Evolutionary conservation across 2,329 filamentous ascomycete species (phyloP).

Genomic region (Aspergillus viridinutans): DNA sequence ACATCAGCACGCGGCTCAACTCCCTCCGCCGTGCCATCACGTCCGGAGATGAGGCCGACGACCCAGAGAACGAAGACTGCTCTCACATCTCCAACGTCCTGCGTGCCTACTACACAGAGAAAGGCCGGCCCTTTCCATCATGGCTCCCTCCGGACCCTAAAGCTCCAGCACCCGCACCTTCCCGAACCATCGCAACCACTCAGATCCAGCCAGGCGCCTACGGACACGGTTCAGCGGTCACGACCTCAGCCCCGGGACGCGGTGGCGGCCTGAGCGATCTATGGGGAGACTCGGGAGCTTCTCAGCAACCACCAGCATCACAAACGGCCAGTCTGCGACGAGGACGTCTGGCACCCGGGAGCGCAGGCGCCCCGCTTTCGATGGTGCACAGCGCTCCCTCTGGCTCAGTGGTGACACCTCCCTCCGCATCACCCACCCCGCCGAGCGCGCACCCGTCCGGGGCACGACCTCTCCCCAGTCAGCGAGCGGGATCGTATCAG

Average conservation of each 20-base stretch:
- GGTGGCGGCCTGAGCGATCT: slow-evolving; percentile 53
- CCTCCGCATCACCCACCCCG: slow-evolving; percentile 23
- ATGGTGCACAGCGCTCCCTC: slow-evolving; percentile 21
- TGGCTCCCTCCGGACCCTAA: slow-evolving; percentile 94
- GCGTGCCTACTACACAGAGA: slow-evolving; percentile 87
- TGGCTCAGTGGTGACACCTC: slow-evolving; percentile 17
- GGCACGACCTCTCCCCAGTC: slow-evolving; percentile 64
- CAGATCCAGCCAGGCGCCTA: slow-evolving; percentile 47
- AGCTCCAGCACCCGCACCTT: slow-evolving; percentile 52
- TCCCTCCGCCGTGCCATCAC: slow-evolving; percentile 49
- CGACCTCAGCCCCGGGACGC: slow-evolving; percentile 26
- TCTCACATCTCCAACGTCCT: slow-evolving; percentile 92
- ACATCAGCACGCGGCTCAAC: slow-evolving; percentile 55
- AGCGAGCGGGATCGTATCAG: slow-evolving; percentile 72
- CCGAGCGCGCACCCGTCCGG: slow-evolving; percentile 23
- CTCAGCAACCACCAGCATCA: slow-evolving; percentile 22
- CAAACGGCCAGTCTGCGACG: slow-evolving; percentile 39
- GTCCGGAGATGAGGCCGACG: slow-evolving; percentile 39
- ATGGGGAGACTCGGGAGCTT: slow-evolving; percentile 47
- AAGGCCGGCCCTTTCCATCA: slow-evolving; percentile 70
- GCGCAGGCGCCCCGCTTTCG: slow-evolving; percentile 19
- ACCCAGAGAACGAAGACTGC: slow-evolving; percentile 65
- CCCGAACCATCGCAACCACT: slow-evolving; percentile 48
- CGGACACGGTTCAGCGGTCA: slow-evolving; percentile 24
- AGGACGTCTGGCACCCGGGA: slow-evolving; percentile 23